Evolutionary conservation across 202 grass and related monocot species (phyloP).

Genomic region (Setaria italica): DNA sequence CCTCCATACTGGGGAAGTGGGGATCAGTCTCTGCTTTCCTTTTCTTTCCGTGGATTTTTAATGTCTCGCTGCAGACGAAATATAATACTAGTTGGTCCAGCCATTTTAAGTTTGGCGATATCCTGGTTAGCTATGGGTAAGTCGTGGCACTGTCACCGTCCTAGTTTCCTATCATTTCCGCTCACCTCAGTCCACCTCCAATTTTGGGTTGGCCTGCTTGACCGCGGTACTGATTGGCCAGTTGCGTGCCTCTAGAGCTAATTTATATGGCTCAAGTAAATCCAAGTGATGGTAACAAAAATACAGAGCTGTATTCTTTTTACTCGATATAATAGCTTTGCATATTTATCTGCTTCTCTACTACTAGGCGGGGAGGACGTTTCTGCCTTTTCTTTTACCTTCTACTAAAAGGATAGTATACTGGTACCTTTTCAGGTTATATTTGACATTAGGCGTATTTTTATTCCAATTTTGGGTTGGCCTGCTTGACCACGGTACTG

Average conservation of each 20-base stretch:
- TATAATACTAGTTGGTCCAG: neutral
- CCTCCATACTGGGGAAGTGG: neutral
- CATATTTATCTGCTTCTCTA: neutral
- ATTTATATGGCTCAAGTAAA: neutral
- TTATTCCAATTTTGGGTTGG: neutral
- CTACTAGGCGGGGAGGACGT: neutral
- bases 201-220: neutral
- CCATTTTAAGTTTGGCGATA: neutral
- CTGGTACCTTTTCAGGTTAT: neutral
- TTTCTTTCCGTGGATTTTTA: neutral
- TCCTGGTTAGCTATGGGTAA: neutral
- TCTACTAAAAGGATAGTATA: neutral
- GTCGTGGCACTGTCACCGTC: neutral
- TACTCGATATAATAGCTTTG: neutral
- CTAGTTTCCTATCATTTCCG: conserved; percentile 11
- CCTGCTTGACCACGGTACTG: neutral
- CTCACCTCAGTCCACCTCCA: neutral
- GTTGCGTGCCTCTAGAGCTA: neutral
- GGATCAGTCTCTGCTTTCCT: neutral
- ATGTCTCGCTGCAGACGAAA: neutral
- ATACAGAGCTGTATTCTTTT: neutral
- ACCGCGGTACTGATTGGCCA: neutral
- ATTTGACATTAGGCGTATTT: neutral
- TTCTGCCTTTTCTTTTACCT: neutral
- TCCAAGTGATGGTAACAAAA: neutral